Base-by-base conservation (phyloP, 1,139 yeast species). In the Schwanniomyces etchellsii region DNA sequence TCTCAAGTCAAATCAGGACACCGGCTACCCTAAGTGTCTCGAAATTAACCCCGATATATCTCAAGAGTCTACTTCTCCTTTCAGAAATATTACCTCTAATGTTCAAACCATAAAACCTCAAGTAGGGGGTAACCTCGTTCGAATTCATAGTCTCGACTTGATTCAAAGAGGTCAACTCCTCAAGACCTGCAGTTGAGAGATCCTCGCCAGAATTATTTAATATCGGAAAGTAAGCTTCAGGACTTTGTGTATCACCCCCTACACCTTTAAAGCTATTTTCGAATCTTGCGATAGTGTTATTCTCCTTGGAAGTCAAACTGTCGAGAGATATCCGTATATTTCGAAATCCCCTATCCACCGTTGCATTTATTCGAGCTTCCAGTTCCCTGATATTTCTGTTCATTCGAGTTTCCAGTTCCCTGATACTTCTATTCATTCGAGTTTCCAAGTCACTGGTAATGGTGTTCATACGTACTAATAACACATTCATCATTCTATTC, bases 41-140 rank as follows among this genome's bases (percentile, higher is more conserved):
- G n/a, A n/a, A n/a, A n/a, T n/a, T n/a, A n/a, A n/a, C n/a, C n/a
- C 32, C 32, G 15, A 29, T 16, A 7, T n/a, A 25, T 5, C 26
- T 5, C 5, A 15, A 16, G 12, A 26, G 11, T 12, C 32, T 18
- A 1, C 9, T 14, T 14, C 14, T 25, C 13, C 16, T 29, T 5
- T 20, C 12, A 4, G 2, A 6, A 5, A 26, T 5, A 6, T 4
- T 25, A 5, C 32, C 32, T 6, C 11, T 7, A 12, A 9, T 15
- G 13, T 4, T 3, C 9, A 29, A 25, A 10, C 12, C 26, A 24
- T 29, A 29, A 16, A 29, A 29, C 9, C 22, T 14, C 21, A 29
- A 26, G 9, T 29, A 29, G 2, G 12, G n/a, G 13, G n/a, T 18
- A 7, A 15, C 4, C 14, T 13, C 11, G 5, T 6, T 13, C 3